A percentile compares a stretch with the other conserved stretches of the same genome.
Conservation (phyloP, 805 yeast species). For the Lachancea kluyveri region DNA sequence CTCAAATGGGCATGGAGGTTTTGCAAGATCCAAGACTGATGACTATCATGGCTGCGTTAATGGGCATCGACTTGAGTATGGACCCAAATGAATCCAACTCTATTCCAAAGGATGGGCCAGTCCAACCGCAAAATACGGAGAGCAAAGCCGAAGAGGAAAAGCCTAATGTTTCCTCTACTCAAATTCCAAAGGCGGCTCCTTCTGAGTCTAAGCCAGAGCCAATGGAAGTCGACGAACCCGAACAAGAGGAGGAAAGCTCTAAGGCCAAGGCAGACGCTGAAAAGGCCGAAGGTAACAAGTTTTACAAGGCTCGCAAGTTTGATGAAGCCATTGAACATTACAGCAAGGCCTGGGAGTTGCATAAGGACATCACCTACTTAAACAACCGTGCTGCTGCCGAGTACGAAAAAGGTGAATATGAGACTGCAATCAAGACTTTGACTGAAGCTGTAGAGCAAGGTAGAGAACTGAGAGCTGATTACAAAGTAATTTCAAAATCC, state of each 20-base stretch:
- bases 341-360: constrained; percentile 75
- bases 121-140: constrained; percentile 17
- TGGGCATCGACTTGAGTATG: constrained; percentile 72
- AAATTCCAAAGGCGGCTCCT: constrained; percentile 17
- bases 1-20: constrained; percentile 65
- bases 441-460: constrained; percentile 82
- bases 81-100: constrained; percentile 25
- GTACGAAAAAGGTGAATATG: constrained; percentile 90
- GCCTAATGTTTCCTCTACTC: constrained; percentile 32
- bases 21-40: constrained; percentile 78
- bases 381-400: constrained; percentile 98
- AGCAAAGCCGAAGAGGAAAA: constrained; percentile 24
- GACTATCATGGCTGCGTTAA: constrained; percentile 78
- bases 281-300: constrained; percentile 79
- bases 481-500: constrained; percentile 85
- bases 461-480: constrained; percentile 84
- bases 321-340: constrained; percentile 89
- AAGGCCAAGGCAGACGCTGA: constrained; percentile 56
- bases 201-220: constrained; percentile 25
- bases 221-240: constrained; percentile 34
- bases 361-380: constrained; percentile 83
- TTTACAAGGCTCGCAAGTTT: constrained; percentile 81
- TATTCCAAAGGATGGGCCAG: constrained; percentile 24
- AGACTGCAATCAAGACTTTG: constrained; percentile 77
- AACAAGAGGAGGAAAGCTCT: constrained; percentile 27